Base-by-base conservation (phyloP, 1,284 basidiomycete genomes). In the Entoloma clypeatum region DNA sequence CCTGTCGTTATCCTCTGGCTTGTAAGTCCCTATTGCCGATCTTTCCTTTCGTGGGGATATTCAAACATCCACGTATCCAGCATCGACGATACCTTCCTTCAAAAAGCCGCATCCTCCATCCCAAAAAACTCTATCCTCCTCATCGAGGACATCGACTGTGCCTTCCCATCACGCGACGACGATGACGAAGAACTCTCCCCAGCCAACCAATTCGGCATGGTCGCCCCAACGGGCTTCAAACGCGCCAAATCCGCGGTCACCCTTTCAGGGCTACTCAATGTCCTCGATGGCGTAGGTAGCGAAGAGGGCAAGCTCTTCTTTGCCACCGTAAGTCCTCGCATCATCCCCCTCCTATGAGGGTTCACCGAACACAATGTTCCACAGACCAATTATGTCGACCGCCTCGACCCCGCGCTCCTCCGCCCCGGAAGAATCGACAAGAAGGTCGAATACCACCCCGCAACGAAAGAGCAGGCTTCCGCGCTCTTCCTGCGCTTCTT, bases 401-500 rank as follows among this genome's bases (percentile, higher is more conserved):
- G 67, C 1, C 72, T 85, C 9, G 81, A 84, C 45, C 68, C 78
- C 0, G 83, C 81, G 0, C 66, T 85, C n/a, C 71, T 71, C 45
- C 73, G 82, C 6, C 77, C 81, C 1, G 82, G 83, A n/a, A 72
- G 82, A 1, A 75, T 84, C 67, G 81, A 85, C 55, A 45, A 81
- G 7, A 77, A 81, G 49, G 59, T 85, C 39, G 72, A 81, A 51
- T 83, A 83, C 57, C 67, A 69, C 41, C 64, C 75, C n/a, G 75
- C 82, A 9, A 76, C 72, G 45, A 69, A 61, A 39, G 71, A 67
- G 54, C 79, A 84, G 53, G 75, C 74, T 1, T 62, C 56, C 28
- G 68, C 74, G 44, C 61, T 84, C 4, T 84, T 78, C 61, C 65
- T 63, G 43, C 64, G 69, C 17, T 84, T 84, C 61, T 84, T 76